A percentile compares a stretch with the other conserved stretches of the same genome.
Evolutionary conservation across 495 filamentous ascomycete species (phyloP).

Genomic region (Xylaria cubensis): DNA sequence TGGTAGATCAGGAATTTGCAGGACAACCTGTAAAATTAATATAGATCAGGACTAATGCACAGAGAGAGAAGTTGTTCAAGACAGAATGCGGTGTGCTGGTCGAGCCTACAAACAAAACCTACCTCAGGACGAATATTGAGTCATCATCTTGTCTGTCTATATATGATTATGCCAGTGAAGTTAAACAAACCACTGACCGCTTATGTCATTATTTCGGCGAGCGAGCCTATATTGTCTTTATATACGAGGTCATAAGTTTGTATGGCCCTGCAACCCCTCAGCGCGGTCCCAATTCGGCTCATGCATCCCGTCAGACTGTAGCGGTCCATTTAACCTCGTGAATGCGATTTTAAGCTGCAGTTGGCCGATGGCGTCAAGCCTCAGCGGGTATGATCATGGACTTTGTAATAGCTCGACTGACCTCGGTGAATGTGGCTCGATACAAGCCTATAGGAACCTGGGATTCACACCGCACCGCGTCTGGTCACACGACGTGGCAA

Average conservation of each 20-base stretch:
- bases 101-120: background rate
- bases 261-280: background rate
- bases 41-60: background rate
- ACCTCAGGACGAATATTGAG: background rate
- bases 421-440: background rate
- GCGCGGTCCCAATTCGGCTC: background rate
- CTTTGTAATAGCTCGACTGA: background rate
- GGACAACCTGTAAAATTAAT: background rate
- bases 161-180: background rate
- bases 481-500: background rate
- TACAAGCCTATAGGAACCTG: background rate
- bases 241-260: no score
- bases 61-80: background rate
- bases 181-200: background rate
- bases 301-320: background rate
- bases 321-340: background rate
- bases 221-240: background rate
- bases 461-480: background rate
- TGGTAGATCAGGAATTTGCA: background rate
- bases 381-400: background rate
- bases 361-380: background rate
- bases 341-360: background rate
- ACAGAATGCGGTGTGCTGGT: background rate
- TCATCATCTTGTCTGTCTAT: background rate
- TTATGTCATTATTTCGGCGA: background rate